Base-by-base conservation (phyloP, 441 rosid species). In the Brassica hybrid region DNA sequence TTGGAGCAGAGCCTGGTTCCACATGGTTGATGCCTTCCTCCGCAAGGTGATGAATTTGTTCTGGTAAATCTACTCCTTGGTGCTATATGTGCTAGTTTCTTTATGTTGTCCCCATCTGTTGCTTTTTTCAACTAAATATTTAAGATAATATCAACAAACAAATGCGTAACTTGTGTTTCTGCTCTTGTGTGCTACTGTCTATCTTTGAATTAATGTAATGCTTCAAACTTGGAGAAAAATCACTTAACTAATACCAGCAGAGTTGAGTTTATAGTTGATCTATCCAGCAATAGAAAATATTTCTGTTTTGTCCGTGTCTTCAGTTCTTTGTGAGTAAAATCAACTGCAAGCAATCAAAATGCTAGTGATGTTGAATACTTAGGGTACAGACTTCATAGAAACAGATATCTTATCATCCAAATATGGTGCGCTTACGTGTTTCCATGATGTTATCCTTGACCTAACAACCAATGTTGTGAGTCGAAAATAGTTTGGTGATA, bases 1-100 rank as follows among this genome's bases (percentile, higher is more conserved):
- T 52, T 52, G 57, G 57, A 52, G 57, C 57, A 52, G 57, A 52
- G 57, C 57, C 57, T 50, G 57, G 57, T 50, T 50, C 57, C 17
- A 54, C 59, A 17, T 50, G 3, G 59, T 54, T 54, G 59, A 54
- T 54, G 59, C 59, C 8, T 54, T 54, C 59, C 59, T 54, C 23
- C 23, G 1, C 59, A 54, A 54, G 59, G 59, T 17, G 12, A 17
- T 5, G 23, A 17, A 52, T 52, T 14, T 54, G 59, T 7, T 7
- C 4, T 17, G 59, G 59, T 54, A 52, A 50, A 16, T 17, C 12
- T 17, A 7, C 5, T 7, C 11, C 21, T 54, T 54, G 10, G 23
- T 14, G 57, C 57, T 50, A 50, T 41, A 41, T 41, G n/a, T 41
- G 48, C 48, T 41, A 41, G 48, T 41, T 41, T 41, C n/a, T 41